phyloP scores from a whole-genome alignment of 2,329 filamentous ascomycete genomes.

The Ceratocystiopsis sp. region DNA sequence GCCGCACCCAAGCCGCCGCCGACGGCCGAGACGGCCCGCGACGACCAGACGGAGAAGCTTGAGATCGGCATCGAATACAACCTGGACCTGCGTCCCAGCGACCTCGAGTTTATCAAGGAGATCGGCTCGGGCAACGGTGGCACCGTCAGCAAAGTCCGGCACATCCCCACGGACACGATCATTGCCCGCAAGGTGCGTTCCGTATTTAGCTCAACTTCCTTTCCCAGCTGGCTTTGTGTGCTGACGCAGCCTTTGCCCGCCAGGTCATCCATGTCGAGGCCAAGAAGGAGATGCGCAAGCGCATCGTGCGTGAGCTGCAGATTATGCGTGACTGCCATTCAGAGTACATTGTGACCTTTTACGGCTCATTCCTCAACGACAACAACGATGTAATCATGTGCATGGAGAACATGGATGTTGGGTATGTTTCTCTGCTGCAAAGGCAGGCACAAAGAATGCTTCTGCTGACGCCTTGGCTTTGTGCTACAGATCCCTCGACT shows the following conservation, averaged over 20 bases:
- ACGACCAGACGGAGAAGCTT: constrained; percentile 47
- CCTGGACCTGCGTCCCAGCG: constrained; percentile 77
- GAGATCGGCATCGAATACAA: constrained; percentile 98
- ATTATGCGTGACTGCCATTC: constrained; percentile 98
- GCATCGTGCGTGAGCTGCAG: constrained; percentile 90
- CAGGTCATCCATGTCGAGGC: constrained; percentile 97
- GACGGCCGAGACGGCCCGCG: constrained; percentile 53
- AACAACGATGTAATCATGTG: constrained; percentile 98
- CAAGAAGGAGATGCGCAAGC: constrained; percentile 90
- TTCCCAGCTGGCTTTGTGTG: not conserved
- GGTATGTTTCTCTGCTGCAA: constrained; percentile 45
- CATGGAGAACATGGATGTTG: constrained; percentile 99
- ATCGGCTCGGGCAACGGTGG: constrained; percentile 92
- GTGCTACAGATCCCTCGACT: constrained; percentile 60
- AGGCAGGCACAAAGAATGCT: not conserved
- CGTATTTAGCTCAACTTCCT: no score
- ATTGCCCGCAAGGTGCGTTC: constrained; percentile 84
- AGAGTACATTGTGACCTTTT: constrained; percentile 93
- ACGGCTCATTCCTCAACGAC: constrained; percentile 91
- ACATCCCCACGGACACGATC: constrained; percentile 82
- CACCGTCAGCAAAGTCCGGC: constrained; percentile 94
- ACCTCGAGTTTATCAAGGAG: constrained; percentile 85
- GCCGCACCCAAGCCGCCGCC: constrained; percentile 55
- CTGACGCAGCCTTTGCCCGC: not conserved
- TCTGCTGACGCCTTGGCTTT: constrained; percentile 2